phyloP scores from a whole-genome alignment of 192 early-diverging fungal genomes.

The Chytriomyces sp. region DNA sequence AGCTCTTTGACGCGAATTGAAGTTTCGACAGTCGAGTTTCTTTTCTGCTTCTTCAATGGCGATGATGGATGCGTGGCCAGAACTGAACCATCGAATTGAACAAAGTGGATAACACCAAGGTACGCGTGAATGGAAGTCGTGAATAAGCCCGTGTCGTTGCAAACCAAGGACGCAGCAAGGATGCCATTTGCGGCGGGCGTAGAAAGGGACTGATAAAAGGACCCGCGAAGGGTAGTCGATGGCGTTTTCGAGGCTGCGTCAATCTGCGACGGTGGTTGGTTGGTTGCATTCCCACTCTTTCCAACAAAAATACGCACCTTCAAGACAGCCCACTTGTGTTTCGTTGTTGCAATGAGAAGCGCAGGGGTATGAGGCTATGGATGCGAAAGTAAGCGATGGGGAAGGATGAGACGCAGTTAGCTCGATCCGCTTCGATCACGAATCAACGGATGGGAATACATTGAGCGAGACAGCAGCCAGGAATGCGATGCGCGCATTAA shows the following conservation, averaged over 20 bases:
- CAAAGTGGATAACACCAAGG: not conserved
- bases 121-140: not conserved
- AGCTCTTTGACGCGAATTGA: conserved; percentile 36
- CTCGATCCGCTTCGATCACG: not conserved
- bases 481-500: not conserved
- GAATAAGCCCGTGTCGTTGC: not conserved
- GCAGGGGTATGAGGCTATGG: not conserved
- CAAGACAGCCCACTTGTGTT: not conserved
- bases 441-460: not conserved
- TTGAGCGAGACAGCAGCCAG: not conserved
- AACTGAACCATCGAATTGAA: not conserved
- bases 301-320: not conserved
- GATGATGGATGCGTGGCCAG: not conserved
- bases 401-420: too few relatives aligned
- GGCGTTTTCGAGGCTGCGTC: not conserved
- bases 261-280: not conserved
- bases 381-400: not conserved
- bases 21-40: not conserved
- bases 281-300: not conserved
- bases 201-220: not conserved
- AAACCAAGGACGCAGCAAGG: not conserved
- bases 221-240: not conserved
- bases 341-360: not conserved
- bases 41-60: not conserved
- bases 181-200: not conserved